Base-by-base conservation (phyloP, 176 grass and related monocot genomes). In the Chloris gayana region DNA sequence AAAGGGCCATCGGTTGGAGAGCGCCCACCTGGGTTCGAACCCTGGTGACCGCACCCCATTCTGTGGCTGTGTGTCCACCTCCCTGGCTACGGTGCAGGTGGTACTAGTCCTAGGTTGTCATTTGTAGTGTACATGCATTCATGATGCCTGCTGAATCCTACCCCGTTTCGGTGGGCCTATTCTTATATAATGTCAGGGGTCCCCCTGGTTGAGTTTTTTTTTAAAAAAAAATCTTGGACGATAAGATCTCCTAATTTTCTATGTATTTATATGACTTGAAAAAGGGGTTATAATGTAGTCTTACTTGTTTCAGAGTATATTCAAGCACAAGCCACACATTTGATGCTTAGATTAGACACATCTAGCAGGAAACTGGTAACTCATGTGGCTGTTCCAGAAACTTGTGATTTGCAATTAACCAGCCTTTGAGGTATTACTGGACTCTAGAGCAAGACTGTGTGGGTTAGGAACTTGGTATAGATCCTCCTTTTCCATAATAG, bases 361-460 rank as follows among this genome's bases (percentile, higher is more conserved):
- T 59, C 18, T 45, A 46, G 24, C 27, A 63, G 15, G 21, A 58
- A 77, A 35, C 17, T 61, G 14, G 26, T 9, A 70, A 78, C 11
- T 53, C 67, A 19, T 79, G 51, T 37, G 19, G 29, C 46, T 35
- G 47, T 39, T 33, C 14, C 7, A 72, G 41, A 64, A 64, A 64
- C 25, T 10, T 54, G 33, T 35, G 12, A 41, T 45, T 77, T 84
- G 24, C 57, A 30, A 70, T 34, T 25, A 32, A 70, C 64, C 31
- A 27, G 51, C n/a, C n/a, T 71, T 26, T 79, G 7, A 64, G 30
- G 39, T 10, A 22, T 47, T 34, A 79, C 68, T 56, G 18, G 50
- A 53, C 46, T 66, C 68, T 32, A n/a, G 50, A 72, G 7, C 7
- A 65, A 87, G 42, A 34, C 14, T 87, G 45, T 64, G 14, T 81